Conservation (phyloP, 129 eudicot genomes). For the Artemisia annua region DNA sequence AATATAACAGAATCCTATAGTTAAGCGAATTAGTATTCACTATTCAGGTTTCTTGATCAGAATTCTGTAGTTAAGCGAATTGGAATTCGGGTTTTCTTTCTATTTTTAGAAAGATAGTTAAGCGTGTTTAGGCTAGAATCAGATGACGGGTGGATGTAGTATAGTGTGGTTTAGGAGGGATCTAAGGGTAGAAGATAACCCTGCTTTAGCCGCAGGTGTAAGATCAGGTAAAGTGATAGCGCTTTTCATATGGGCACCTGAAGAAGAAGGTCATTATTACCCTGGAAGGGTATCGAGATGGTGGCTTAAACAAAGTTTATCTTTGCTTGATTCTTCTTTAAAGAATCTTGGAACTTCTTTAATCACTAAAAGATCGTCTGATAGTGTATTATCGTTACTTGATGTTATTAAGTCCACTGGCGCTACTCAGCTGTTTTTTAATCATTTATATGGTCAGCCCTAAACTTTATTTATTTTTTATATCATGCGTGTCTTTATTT, state of each 20-base stretch:
- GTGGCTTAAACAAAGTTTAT: conserved; percentile 95
- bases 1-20: not conserved
- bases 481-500: not conserved
- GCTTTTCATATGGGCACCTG: conserved; percentile 90
- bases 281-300: conserved; percentile 98
- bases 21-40: not conserved
- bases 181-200: conserved; percentile 95
- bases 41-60: not conserved
- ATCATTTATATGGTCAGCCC: conserved; percentile 83
- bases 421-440: conserved; percentile 83
- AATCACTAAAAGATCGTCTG: conserved; percentile 80
- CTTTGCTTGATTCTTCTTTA: conserved; percentile 75
- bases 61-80: not conserved
- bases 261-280: conserved; percentile 88
- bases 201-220: conserved; percentile 88
- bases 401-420: conserved; percentile 76
- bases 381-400: conserved; percentile 84
- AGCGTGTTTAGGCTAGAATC: no score
- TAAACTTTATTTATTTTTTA: conserved; percentile 7
- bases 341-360: conserved; percentile 77
- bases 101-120: not conserved
- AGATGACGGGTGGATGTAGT: conserved; percentile 62
- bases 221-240: conserved; percentile 87
- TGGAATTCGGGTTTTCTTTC: not conserved
- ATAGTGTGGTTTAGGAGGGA: conserved; percentile 99